Evolutionary conservation across 345 rosid species (phyloP), one percentile per base, ranked within the genome.

Genomic region (Bruguiera gymnorhiza): DNA sequence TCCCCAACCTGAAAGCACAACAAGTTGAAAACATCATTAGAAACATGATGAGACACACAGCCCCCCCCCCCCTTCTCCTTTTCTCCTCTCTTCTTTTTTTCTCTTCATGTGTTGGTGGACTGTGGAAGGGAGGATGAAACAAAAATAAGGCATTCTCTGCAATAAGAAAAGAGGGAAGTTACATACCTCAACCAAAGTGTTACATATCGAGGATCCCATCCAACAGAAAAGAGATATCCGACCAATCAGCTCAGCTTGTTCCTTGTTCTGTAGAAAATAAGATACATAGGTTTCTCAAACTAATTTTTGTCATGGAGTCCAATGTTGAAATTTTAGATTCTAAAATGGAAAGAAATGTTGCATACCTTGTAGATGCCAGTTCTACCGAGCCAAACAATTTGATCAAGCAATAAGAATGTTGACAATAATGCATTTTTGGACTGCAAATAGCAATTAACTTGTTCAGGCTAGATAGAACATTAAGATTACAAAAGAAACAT

Each of bases 331-430:
- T 63, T 65, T 19, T 16, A 61, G 34, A 62, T 34, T 48, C 21
- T 3, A 59, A 51, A 69, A 60, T 66, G 43, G 56, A 27, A 18
- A 46, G 13, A 8, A 32, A 31, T 13, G 52, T 29, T 9, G 48
- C 80, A 60, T 64, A 89, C 99, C 99, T 95, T 90, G 73, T 90
- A 90, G 70, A 95, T 86, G 65, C 98, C 99, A 51, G 90, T 60
- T 87, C 97, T 86, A 72, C 97, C 86, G 58, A 96, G 98, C 98
- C 98, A 92, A 68, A 90, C 93, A 43, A 96, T 69, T 92, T 96
- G 99, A 86, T 96, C 98, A 66, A 96, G 95, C 75, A 96, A 96
- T 74, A 90, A 83, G 90, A 90, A 96, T 67, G 93, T 85, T 43
- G 95, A 96, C 81, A 90, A 53, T 36, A 92, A 71, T 0, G 98